Conservation (phyloP, 495 filamentous ascomycete genomes). For the Margaritispora aquatica region DNA sequence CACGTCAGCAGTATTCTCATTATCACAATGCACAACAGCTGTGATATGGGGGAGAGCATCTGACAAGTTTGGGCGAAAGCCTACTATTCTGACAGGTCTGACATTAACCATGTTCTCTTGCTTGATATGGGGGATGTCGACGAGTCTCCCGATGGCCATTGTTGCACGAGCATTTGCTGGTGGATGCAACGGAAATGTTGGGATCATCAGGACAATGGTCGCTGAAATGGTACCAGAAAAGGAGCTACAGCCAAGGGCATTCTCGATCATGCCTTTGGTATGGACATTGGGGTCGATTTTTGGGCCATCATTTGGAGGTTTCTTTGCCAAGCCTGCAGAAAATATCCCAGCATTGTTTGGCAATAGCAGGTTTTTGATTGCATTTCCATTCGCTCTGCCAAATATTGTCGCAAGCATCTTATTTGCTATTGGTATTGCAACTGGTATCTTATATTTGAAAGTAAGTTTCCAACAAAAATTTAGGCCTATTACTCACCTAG, state of each 20-base stretch:
- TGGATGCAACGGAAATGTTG: conserved; percentile 59
- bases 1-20: conserved; percentile 64
- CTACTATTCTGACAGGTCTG: conserved; percentile 63
- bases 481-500: not conserved
- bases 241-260: conserved; percentile 75
- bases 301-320: conserved; percentile 81
- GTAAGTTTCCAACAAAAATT: conserved; percentile 25
- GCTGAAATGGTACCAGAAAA: conserved; percentile 75
- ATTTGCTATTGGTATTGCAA: conserved; percentile 65
- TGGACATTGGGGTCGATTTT: conserved; percentile 83
- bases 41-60: conserved; percentile 75
- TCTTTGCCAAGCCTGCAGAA: conserved; percentile 68
- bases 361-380: conserved; percentile 55
- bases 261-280: conserved; percentile 77
- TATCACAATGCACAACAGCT: conserved; percentile 66
- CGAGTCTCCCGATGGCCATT: conserved; percentile 64
- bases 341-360: conserved; percentile 63
- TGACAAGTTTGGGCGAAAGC: conserved; percentile 69
- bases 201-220: conserved; percentile 64
- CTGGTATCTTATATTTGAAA: conserved; percentile 65
- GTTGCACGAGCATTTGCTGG: conserved; percentile 62
- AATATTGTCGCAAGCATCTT: conserved; percentile 69
- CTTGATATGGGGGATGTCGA: conserved; percentile 73
- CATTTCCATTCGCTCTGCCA: conserved; percentile 75
- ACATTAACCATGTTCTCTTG: conserved; percentile 66